phyloP scores from a whole-genome alignment of 805 yeast genomes.

The Lipomyces yamadae region DNA sequence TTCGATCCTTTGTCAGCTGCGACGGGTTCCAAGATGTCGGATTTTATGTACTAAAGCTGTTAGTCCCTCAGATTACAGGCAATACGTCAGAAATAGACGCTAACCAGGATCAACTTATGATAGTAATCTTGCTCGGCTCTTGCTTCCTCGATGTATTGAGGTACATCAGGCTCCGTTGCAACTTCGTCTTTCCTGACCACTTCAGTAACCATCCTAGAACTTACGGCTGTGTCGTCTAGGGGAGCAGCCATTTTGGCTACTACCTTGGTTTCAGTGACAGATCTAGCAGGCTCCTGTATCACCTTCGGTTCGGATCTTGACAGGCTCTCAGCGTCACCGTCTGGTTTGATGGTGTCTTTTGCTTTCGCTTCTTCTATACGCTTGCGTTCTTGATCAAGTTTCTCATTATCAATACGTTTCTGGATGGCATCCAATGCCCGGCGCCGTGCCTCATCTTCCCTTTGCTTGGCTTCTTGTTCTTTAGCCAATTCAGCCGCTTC shows the following conservation, averaged over 20 bases:
- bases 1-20: constrained; percentile 58
- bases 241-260: background rate
- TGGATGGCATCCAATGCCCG: constrained; percentile 6
- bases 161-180: background rate
- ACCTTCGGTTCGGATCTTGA: constrained; percentile 15
- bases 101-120: constrained; percentile 53
- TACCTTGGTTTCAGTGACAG: background rate
- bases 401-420: background rate
- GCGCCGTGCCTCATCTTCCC: constrained; percentile 10
- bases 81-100: constrained; percentile 7
- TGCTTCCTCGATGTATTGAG: constrained; percentile 40
- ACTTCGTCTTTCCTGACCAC: background rate
- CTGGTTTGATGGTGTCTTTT: background rate
- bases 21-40: constrained; percentile 60
- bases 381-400: background rate
- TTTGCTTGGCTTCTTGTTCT: constrained; percentile 35
- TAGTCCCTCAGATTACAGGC: constrained; percentile 38
- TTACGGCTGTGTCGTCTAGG: background rate
- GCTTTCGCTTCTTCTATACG: background rate
- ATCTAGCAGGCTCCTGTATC: background rate
- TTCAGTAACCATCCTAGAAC: background rate
- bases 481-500: constrained; percentile 27
- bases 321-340: constrained; percentile 10
- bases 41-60: constrained; percentile 55
- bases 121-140: constrained; percentile 49